Evolutionary conservation across 2,329 filamentous ascomycete species (phyloP).

Genomic region (Diplodia scrobiculata): DNA sequence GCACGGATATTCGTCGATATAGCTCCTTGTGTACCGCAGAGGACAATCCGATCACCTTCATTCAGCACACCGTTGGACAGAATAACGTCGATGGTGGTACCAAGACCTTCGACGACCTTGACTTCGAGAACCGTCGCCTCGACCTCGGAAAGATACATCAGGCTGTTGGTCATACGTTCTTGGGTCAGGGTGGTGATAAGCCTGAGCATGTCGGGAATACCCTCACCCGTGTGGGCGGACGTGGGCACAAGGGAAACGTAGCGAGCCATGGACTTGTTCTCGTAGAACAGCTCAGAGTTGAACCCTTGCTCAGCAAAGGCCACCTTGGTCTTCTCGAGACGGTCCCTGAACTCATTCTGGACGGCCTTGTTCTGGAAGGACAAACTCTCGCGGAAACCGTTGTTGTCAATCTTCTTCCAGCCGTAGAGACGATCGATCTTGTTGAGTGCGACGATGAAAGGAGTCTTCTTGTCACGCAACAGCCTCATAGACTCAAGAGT

Average conservation of each 20-base stretch:
- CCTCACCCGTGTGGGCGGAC: conserved; percentile 97
- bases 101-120: conserved; percentile 98
- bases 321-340: conserved; percentile 86
- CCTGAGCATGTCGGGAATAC: conserved; percentile 98
- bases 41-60: conserved; percentile 90
- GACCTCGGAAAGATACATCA: conserved; percentile 98
- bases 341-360: conserved; percentile 89
- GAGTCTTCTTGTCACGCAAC: conserved; percentile 88
- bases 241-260: conserved; percentile 96
- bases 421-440: conserved; percentile 99
- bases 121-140: conserved; percentile 98
- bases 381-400: conserved; percentile 93
- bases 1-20: conserved; percentile 96
- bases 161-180: conserved; percentile 92
- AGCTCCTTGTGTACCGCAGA: conserved; percentile 95
- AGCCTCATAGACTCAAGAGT: conserved; percentile 96
- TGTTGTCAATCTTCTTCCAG: conserved; percentile 99
- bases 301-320: conserved; percentile 96
- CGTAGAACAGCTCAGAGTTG: conserved; percentile 94
- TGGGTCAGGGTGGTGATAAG: conserved; percentile 89
- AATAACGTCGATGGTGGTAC: conserved; percentile 97
- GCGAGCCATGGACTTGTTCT: conserved; percentile 96
- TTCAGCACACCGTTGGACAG: conserved; percentile 91
- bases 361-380: conserved; percentile 88
- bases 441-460: conserved; percentile 98